Percentiles rank a stretch among this genome's conserved stretches.
Conservation (phyloP, 139 green algal species). For the Chlorella sp. region DNA sequence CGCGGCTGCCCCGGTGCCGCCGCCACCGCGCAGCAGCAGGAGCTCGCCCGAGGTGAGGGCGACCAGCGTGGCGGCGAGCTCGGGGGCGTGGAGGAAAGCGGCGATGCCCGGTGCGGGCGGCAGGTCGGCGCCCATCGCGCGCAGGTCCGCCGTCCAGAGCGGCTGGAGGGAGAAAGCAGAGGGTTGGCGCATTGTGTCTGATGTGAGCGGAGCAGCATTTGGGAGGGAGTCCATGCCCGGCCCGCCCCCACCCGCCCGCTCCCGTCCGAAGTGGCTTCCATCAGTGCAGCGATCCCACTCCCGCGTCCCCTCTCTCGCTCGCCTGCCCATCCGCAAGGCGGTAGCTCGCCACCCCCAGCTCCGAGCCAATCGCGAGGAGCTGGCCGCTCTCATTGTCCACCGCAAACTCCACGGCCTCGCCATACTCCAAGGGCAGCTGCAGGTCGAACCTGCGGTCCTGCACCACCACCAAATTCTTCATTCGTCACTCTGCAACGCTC, state of each 20-base stretch:
- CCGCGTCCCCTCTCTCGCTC: background rate
- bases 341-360: slow-evolving; percentile 11
- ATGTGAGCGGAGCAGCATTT: background rate
- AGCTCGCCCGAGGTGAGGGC: slow-evolving; percentile 56
- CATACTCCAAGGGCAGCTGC: background rate
- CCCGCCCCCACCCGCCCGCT: too few species aligned
- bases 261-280: background rate
- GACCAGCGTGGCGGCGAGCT: slow-evolving; percentile 63
- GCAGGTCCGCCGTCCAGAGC: slow-evolving; percentile 20
- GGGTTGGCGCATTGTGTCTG: background rate
- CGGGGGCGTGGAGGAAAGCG: slow-evolving; percentile 40
- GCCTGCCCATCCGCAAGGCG: slow-evolving; percentile 1
- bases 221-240: background rate
- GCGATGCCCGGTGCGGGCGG: background rate
- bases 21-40: slow-evolving; percentile 46
- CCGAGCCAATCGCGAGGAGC: background rate
- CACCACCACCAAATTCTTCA: slow-evolving; percentile 6
- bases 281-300: background rate
- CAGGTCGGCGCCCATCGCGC: background rate
- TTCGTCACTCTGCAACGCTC: too few species aligned
- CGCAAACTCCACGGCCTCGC: slow-evolving; percentile 4
- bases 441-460: slow-evolving; percentile 1
- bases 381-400: slow-evolving; percentile 10
- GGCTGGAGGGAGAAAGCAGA: background rate
- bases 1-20: background rate